A percentile compares a stretch with the other conserved stretches of the same genome.
Evolutionary conservation across 306 rosid species (phyloP).

Genomic region (Carpinus viminea): DNA sequence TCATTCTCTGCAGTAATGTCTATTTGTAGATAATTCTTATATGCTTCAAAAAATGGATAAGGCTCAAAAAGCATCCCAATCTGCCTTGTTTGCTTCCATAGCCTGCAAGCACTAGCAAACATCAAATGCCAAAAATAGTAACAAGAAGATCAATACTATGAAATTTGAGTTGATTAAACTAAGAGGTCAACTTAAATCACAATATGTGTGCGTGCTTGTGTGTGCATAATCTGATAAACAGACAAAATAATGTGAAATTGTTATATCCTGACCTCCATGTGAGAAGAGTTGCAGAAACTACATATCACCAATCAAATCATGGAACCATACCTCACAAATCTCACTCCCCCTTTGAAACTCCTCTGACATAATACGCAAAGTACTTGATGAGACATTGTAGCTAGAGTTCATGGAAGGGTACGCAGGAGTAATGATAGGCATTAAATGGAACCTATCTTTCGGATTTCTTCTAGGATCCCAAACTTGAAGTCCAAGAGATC

Average conservation of each 20-base stretch:
- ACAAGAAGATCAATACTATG: background rate
- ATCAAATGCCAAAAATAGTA: conserved; percentile 12
- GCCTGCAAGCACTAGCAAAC: conserved; percentile 56
- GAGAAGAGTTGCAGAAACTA: conserved; percentile 10
- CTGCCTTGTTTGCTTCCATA: conserved; percentile 75
- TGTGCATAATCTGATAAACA: background rate
- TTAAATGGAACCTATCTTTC: conserved; percentile 73
- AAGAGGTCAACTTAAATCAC: background rate
- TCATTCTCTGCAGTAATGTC: conserved; percentile 76
- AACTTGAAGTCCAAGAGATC: conserved; percentile 84
- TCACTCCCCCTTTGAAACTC: conserved; percentile 95
- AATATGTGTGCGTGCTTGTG: background rate
- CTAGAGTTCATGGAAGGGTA: conserved; percentile 98
- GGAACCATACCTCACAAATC: conserved; percentile 76
- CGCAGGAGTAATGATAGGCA: conserved; percentile 99
- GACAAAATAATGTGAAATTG: background rate
- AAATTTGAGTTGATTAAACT: background rate
- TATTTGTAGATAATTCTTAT: conserved; percentile 83
- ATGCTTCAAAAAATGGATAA: conserved; percentile 80
- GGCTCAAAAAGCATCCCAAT: conserved; percentile 94
- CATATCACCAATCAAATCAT: conserved; percentile 14
- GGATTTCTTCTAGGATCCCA: conserved; percentile 99
- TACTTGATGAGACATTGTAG: conserved; percentile 91
- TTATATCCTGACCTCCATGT: background rate
- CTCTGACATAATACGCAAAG: conserved; percentile 79